Percentiles rank a stretch among this genome's conserved stretches.
Evolutionary conservation across 805 yeast genomes (phyloP).

Genomic region (Saccharomyces paradoxus): DNA sequence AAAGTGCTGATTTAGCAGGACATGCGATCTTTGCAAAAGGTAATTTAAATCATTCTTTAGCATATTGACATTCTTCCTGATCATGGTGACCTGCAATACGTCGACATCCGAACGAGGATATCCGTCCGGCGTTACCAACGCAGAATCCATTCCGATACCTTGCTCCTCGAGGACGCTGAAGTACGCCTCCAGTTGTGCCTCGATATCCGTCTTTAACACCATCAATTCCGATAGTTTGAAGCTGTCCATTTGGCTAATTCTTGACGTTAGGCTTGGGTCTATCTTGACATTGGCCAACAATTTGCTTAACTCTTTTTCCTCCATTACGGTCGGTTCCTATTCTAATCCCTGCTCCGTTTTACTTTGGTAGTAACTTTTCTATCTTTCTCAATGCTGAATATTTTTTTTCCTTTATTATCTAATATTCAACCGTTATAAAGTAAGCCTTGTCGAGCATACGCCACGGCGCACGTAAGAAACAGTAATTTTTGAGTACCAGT

Average conservation of each 20-base stretch:
- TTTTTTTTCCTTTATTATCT: not conserved
- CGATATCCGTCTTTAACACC: slow-evolving; percentile 34
- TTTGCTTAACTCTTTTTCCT: not conserved
- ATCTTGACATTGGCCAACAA: not conserved
- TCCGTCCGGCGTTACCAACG: slow-evolving; percentile 63
- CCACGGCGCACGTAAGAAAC: not conserved
- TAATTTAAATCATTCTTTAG: slow-evolving; percentile 59
- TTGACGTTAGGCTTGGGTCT: not conserved
- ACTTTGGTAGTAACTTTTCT: not conserved
- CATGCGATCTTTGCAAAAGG: slow-evolving; percentile 41
- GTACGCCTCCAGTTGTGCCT: slow-evolving; percentile 34
- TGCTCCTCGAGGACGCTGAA: slow-evolving; percentile 39
- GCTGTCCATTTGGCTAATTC: not conserved
- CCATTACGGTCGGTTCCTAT: not conserved
- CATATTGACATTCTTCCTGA: slow-evolving; percentile 57
- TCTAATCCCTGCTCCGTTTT: not conserved
- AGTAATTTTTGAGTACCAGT: not conserved
- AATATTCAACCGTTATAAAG: not conserved
- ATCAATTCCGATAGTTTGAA: not conserved
- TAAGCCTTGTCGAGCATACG: not conserved
- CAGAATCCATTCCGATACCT: slow-evolving; percentile 54
- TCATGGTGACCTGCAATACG: slow-evolving; percentile 55
- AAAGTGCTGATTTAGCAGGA: slow-evolving; percentile 40
- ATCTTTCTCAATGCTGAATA: not conserved
- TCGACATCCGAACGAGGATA: slow-evolving; percentile 82